Evolutionary conservation across 2,329 filamentous ascomycete species (phyloP), one percentile per base, ranked within the genome.

Genomic region (Dactylellina leptospora): DNA sequence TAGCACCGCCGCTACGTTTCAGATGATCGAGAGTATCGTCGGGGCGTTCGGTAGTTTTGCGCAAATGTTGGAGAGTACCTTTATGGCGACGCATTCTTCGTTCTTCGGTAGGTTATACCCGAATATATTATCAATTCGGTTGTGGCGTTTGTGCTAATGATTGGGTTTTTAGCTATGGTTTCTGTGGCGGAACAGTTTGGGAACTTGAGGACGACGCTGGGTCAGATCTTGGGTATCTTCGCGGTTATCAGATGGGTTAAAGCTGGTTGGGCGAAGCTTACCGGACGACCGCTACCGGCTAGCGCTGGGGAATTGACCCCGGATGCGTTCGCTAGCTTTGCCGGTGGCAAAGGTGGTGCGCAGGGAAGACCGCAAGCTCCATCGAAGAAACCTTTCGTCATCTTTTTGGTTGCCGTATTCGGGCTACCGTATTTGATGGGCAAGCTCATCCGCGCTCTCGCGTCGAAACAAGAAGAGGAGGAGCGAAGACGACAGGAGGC

Each of bases 11-110:
- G 91, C 93, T 9, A 99, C 95, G 0, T 99, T 99, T 79, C 95
- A 97, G 83, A 92, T 99, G 85, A 92, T 99, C 55, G 95, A 99
- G 82, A 95, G 93, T 76, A 90, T 99, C 66, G 95, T 99, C 11
- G 91, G 92, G 22, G 93, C 95, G 1, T 99, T 99, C 83, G 93
- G 93, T 18, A 95, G 96, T 0, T 97, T 99, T 79, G 92, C 96
- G 10, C 95, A 99, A 83, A 99, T 99, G 95, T 85, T 99, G 25
- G 95, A 99, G 82, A 97, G 95, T 83, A 97, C 95, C 9, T 99
- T 97, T 78, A 99, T 99, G 96, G 95, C 96, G 27, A 99, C 95
- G 0, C 95, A 99, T 81, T 97, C 93, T 4, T 96, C 92, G 59
- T 99, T 99, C 81, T 99, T 97, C 78, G 93, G 92, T 96, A 85